Base-by-base conservation (phyloP, 148 eudicot genomes). In the Camellia lanceoleosa region DNA sequence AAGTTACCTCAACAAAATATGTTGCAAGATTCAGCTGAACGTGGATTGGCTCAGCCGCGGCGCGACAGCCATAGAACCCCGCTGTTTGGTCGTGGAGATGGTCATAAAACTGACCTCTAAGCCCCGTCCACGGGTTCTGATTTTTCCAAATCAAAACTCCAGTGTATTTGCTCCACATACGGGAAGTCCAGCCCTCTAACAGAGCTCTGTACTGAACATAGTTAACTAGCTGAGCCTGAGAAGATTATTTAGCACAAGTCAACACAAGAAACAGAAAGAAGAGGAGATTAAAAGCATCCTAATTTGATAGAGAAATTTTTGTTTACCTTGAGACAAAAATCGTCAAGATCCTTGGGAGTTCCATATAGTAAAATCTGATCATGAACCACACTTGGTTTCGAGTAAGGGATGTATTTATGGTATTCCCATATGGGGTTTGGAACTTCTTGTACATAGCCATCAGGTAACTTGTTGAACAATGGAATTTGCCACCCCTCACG, bases 111-210 rank as follows among this genome's bases (percentile, higher is more conserved):
- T 97, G 99, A 84, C 99, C 99, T 86, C 99, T 87, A 16, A 97
- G 89, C 84, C 99, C 98, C 2, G 99, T 89, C 99, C 99, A 97
- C 55, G 99, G 99, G 78, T 97, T 97, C 86, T 94, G 98, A 44
- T 87, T 94, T 84, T 97, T 97, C 99, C 99, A 97, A 62, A 97
- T 97, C 76, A 97, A 78, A 75, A 97, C 93, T 20, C 99, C 99
- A 20, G 99, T 94, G 79, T 90, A 92, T 80, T 94, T 97, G 83
- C 85, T 97, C 99, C 99, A 97, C 99, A 97, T 97, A 43, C 88
- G 95, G 52, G 99, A 97, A 74, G 92, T 89, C 92, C 94, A 97
- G 52, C 99, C 99, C 82, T 97, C 99, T 71, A 97, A 85, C 4
- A 97, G 87, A 82, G 99, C 98, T 89, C 90, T 91, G 83, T 97